phyloP scores from a whole-genome alignment of 2,329 filamentous ascomycete genomes.

The Pseudonectria foliicola region DNA sequence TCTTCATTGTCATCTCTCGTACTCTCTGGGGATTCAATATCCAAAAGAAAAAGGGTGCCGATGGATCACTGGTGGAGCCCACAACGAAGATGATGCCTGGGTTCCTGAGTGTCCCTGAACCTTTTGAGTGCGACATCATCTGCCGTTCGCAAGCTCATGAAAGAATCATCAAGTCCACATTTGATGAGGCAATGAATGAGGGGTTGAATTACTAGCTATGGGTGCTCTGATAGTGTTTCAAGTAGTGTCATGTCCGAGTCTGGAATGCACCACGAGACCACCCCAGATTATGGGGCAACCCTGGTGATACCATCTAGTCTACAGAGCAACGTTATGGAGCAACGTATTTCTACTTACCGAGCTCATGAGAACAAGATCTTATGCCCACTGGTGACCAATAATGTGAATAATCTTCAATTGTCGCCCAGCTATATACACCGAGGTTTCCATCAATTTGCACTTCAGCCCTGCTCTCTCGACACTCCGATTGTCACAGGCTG shows the following conservation, averaged over 20 bases:
- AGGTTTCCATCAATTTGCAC: too few relatives aligned
- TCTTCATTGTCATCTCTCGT: constrained; percentile 9
- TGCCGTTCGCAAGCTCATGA: constrained; percentile 3
- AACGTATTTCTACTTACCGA: too few relatives aligned
- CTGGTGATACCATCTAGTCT: too few relatives aligned
- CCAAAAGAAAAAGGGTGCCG: neutral
- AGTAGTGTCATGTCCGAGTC: neutral
- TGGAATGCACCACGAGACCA: too few relatives aligned
- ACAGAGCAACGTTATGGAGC: too few relatives aligned
- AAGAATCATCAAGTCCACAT: neutral
- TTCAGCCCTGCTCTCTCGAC: too few relatives aligned
- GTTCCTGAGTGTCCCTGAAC: constrained; percentile 9
- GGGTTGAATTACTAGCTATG: neutral
- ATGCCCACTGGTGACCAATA: too few relatives aligned
- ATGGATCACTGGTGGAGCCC: constrained; percentile 5
- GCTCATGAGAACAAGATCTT: too few relatives aligned
- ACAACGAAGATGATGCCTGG: constrained; percentile 7
- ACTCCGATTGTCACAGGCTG: too few relatives aligned
- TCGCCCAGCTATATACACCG: too few relatives aligned
- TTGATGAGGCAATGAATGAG: neutral
- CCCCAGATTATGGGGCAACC: too few relatives aligned
- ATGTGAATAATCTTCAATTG: too few relatives aligned
- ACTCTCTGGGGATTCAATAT: constrained; percentile 10
- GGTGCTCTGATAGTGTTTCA: neutral
- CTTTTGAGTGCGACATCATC: constrained; percentile 5